Evolutionary conservation across 139 green algal species (phyloP).

Genomic region (Astrephomene gubernaculifera): DNA sequence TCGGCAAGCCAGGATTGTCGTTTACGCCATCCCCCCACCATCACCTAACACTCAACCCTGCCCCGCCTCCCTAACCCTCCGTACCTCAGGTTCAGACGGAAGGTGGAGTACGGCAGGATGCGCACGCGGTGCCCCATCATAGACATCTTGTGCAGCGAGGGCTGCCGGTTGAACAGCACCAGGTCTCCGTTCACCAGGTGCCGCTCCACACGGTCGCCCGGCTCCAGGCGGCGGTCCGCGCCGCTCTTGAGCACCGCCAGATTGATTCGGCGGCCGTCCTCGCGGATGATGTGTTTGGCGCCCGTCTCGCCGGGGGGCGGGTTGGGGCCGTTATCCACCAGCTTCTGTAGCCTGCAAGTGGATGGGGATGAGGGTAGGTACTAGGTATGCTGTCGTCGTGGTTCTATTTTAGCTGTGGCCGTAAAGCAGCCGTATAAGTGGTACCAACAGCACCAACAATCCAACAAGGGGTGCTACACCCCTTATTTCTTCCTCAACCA

Average conservation of each 20-base stretch:
- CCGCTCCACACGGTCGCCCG: constrained; percentile 87
- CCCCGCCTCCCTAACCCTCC: not conserved
- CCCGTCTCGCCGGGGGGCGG: constrained; percentile 95
- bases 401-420: no score
- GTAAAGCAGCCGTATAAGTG: no score
- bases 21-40: not conserved
- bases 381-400: no score
- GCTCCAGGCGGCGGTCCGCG: constrained; percentile 57
- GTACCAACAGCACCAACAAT: no score
- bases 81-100: constrained; percentile 63
- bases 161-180: constrained; percentile 99
- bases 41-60: not conserved
- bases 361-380: no score
- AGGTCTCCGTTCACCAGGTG: constrained; percentile 96
- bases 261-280: constrained; percentile 95
- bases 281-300: constrained; percentile 96
- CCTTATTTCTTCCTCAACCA: no score
- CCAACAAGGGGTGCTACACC: no score
- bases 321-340: constrained; percentile 97
- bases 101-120: constrained; percentile 95
- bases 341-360: constrained; percentile 76
- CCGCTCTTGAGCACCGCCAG: constrained; percentile 81
- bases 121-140: constrained; percentile 94
- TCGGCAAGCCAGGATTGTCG: not conserved
- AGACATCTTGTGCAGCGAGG: constrained; percentile 99